These are phyloP conservation scores for Sphaerostilbella broomeana DNA, from an alignment of 2,329 filamentous ascomycete genomes.

Conservation along the genomic window DNA sequence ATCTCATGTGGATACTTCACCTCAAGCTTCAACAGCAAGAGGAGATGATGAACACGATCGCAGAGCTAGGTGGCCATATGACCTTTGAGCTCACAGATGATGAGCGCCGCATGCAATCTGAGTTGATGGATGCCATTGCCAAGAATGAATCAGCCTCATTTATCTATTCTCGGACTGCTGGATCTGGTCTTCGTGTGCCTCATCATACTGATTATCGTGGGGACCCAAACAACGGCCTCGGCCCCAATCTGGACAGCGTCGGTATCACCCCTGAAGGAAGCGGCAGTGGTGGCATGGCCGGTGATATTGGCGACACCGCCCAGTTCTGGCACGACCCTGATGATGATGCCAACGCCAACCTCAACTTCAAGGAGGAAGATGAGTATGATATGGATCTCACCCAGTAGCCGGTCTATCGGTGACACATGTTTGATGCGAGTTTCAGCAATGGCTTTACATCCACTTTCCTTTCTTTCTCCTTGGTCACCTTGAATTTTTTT, in stretches of 20 bases:
- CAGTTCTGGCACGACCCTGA: slow-evolving; percentile 63
- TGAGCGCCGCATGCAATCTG: slow-evolving; percentile 90
- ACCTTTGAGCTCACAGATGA: slow-evolving; percentile 84
- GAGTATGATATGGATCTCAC: slow-evolving; percentile 79
- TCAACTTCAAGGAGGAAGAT: slow-evolving; percentile 90
- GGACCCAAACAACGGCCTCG: slow-evolving; percentile 55
- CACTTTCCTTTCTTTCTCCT: background rate
- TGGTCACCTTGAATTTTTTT: background rate
- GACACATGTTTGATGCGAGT: slow-evolving; percentile 4
- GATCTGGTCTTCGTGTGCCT: slow-evolving; percentile 82
- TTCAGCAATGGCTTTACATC: slow-evolving; percentile 3
- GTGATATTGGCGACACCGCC: slow-evolving; percentile 44
- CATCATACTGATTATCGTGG: slow-evolving; percentile 89
- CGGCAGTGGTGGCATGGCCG: slow-evolving; percentile 30
- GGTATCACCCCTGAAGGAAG: slow-evolving; percentile 35
- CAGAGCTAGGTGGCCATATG: slow-evolving; percentile 64
- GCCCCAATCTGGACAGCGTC: slow-evolving; percentile 31
- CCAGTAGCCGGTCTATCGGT: slow-evolving; percentile 19
- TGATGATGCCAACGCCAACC: slow-evolving; percentile 58
- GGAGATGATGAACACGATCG: slow-evolving; percentile 70
- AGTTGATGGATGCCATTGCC: slow-evolving; percentile 78
- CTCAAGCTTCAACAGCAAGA: slow-evolving; percentile 86
- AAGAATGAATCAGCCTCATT: slow-evolving; percentile 73
- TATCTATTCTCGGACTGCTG: slow-evolving; percentile 74
- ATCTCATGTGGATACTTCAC: slow-evolving; percentile 95